phyloP scores from a whole-genome alignment of 1,284 basidiomycete species.

The Apiotrichum domesticum region DNA sequence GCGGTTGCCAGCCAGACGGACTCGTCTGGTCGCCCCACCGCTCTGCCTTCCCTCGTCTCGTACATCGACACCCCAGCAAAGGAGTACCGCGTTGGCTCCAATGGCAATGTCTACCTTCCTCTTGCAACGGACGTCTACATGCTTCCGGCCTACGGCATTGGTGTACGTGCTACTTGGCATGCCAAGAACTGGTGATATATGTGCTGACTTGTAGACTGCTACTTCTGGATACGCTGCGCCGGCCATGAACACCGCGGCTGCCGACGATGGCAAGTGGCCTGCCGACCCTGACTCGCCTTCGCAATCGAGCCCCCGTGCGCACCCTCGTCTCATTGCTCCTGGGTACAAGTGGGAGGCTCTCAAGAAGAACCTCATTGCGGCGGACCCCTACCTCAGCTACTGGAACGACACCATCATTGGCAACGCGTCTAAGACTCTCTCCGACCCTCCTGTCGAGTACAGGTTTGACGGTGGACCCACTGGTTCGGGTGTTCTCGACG shows the following conservation, averaged over 20 bases:
- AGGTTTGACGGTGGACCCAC: slow-evolving; percentile 60
- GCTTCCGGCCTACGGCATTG: slow-evolving; percentile 80
- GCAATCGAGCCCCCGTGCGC: slow-evolving; percentile 59
- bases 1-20: slow-evolving; percentile 40
- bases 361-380: slow-evolving; percentile 61
- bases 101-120: slow-evolving; percentile 37
- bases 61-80: slow-evolving; percentile 2
- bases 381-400: slow-evolving; percentile 74
- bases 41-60: slow-evolving; percentile 23
- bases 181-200: neutral
- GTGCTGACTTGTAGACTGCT: slow-evolving; percentile 58
- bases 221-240: slow-evolving; percentile 68
- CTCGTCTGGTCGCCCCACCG: slow-evolving; percentile 28
- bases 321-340: slow-evolving; percentile 88
- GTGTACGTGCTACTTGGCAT: slow-evolving; percentile 54
- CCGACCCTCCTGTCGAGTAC: slow-evolving; percentile 62
- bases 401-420: slow-evolving; percentile 93
- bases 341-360: slow-evolving; percentile 86
- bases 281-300: slow-evolving; percentile 64
- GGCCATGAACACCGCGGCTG: slow-evolving; percentile 57
- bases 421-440: slow-evolving; percentile 72
- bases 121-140: slow-evolving; percentile 65
- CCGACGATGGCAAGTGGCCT: slow-evolving; percentile 62
- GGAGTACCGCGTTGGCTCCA: slow-evolving; percentile 10
- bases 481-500: slow-evolving; percentile 85